These are phyloP conservation scores for Massariosphaeria phaeospora DNA, from an alignment of 495 filamentous ascomycete genomes.

Conservation along the genomic window DNA sequence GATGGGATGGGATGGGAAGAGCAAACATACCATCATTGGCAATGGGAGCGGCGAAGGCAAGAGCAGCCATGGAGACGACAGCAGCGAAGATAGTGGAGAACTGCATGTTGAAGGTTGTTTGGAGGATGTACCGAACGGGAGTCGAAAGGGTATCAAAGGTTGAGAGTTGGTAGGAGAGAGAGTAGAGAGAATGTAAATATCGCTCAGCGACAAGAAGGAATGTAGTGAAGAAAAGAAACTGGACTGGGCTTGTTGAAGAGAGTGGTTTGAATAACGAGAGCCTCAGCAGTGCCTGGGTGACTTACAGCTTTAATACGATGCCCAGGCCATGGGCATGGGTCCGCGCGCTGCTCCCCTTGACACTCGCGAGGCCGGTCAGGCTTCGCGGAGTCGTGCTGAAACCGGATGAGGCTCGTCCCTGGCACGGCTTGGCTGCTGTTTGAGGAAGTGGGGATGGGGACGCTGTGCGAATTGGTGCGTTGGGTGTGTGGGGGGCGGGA, in stretches of 20 bases:
- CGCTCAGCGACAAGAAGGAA: constrained; percentile 33
- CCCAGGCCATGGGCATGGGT: constrained; percentile 13
- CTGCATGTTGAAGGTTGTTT: constrained; percentile 28
- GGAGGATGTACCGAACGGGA: constrained; percentile 2
- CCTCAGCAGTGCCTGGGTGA: constrained; percentile 2
- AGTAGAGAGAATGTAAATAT: constrained; percentile 25
- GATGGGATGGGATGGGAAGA: too few species aligned
- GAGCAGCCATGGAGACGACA: constrained; percentile 29
- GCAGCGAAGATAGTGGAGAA: constrained; percentile 29
- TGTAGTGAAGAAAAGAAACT: constrained; percentile 12
- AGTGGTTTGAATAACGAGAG: constrained; percentile 8
- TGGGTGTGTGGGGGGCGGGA: too few species aligned
- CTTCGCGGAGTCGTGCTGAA: constrained; percentile 14
- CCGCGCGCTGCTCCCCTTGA: constrained; percentile 4
- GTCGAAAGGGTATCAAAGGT: too few species aligned
- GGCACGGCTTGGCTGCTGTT: constrained; percentile 7
- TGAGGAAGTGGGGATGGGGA: constrained; percentile 3
- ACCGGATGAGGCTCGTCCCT: constrained; percentile 22
- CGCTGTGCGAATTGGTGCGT: too few species aligned
- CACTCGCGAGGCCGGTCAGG: constrained; percentile 8
- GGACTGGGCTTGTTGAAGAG: constrained; percentile 6
- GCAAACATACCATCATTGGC: constrained; percentile 19
- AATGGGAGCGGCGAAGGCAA: constrained; percentile 25
- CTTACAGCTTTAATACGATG: constrained; percentile 20
- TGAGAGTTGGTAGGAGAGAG: not conserved